Base-by-base conservation (phyloP, 164 flowering plant species). In the Liriodendron chinense region DNA sequence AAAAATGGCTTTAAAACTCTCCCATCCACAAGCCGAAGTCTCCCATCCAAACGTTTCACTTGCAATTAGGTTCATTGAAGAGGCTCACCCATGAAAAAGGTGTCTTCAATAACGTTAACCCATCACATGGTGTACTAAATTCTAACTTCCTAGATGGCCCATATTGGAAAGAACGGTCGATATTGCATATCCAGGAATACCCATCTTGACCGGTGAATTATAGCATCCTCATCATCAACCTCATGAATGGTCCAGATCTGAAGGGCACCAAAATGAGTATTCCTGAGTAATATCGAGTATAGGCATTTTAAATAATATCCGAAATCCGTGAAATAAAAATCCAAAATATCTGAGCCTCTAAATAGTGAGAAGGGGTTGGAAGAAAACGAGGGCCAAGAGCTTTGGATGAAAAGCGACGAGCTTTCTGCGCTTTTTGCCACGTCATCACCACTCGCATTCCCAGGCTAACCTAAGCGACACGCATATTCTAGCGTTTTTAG, bases 401-500 rank as follows among this genome's bases (percentile, higher is more conserved):
- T 71, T 72, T 70, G 76, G 81, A 82, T 74, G 8, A 78, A 78
- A 78, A 72, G 76, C 20, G 61, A n/a, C 13, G 63, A 49, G 68
- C 74, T 75, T 75, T 62, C 47, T 77, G 80, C 82, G 34, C 84
- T 82, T 82, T 82, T 79, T 23, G 69, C 78, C 84, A 82, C 80
- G 74, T 82, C 80, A 79, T 74, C 65, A 50, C 63, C 69, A 76
- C 74, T 67, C 50, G 66, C 79, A 69, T 47, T 65, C 73, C 43
- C 43, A n/a, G 34, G 12, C 28, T 26, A n/a, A 47, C 14, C 21
- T 28, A 47, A 47, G 49, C 56, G 78, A 65, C 80, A 78, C 78
- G 80, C 34, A 75, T 73, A 71, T 1, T 18, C 49, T 23, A 69
- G 25, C 9, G 25, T 25, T 26, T 43, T 9, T 71, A 23, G n/a